Conservation (phyloP, 371 early-diverging fungal genomes). For the Syncephalis plumigaleata region DNA sequence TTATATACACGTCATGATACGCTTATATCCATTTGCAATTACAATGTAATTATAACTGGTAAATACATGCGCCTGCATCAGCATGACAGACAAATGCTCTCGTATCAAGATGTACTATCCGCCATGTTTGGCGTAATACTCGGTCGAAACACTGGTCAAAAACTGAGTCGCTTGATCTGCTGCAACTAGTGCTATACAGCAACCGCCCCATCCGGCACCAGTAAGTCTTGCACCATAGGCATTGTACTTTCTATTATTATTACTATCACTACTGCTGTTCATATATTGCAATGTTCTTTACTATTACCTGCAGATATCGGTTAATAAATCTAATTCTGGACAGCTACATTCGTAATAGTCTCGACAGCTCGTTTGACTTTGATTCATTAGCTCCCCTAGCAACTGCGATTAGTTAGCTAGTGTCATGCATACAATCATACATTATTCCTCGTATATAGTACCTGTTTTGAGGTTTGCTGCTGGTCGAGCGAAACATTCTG, state of each 20-base stretch:
- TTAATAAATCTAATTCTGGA: constrained; percentile 71
- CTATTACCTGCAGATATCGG: constrained; percentile 37
- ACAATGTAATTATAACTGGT: no score
- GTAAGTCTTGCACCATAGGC: constrained; percentile 70
- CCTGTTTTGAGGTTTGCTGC: constrained; percentile 11
- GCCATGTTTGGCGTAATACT: background rate
- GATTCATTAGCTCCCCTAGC: no score
- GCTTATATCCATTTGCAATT: no score
- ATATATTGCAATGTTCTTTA: no score
- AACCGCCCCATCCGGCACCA: constrained; percentile 96
- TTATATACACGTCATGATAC: no score
- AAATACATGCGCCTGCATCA: no score
- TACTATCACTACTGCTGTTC: constrained; percentile 7
- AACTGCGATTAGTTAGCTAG: no score
- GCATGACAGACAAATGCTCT: no score
- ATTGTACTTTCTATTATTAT: constrained; percentile 18
- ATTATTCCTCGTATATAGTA: no score
- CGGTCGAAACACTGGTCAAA: constrained; percentile 11
- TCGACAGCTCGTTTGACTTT: constrained; percentile 69
- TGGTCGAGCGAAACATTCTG: constrained; percentile 7
- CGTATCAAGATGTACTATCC: no score
- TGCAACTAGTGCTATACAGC: constrained; percentile 69
- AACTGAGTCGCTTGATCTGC: constrained; percentile 39
- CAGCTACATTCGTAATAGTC: constrained; percentile 76
- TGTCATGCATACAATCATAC: no score